Evolutionary conservation across 2,329 filamentous ascomycete genomes (phyloP).

Genomic region (Macroventuria anomochaeta): DNA sequence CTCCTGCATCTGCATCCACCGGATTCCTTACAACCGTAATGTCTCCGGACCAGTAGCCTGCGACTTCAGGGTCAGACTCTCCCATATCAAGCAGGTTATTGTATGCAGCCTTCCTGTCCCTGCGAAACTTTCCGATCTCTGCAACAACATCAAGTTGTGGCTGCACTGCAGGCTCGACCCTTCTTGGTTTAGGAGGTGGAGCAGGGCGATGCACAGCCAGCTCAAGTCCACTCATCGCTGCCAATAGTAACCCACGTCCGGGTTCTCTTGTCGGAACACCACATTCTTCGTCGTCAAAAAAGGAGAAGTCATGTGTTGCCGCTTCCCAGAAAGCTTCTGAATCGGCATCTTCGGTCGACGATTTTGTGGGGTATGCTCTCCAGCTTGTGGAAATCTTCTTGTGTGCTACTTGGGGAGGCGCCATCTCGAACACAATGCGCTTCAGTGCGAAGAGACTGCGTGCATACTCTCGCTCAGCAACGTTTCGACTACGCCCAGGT

Average conservation of each 20-base stretch:
- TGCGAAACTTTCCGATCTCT: constrained; percentile 62
- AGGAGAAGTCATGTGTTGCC: constrained; percentile 65
- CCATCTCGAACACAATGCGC: constrained; percentile 62
- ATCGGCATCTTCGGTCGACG: constrained; percentile 65
- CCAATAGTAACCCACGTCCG: constrained; percentile 54
- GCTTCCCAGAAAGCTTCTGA: constrained; percentile 66
- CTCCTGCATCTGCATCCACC: constrained; percentile 50
- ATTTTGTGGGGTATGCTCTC: constrained; percentile 56
- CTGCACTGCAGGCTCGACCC: constrained; percentile 17
- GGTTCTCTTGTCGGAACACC: constrained; percentile 56
- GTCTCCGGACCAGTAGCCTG: constrained; percentile 66
- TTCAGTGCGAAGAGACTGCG: constrained; percentile 62
- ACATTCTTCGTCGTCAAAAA: constrained; percentile 66
- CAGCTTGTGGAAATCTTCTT: constrained; percentile 54
- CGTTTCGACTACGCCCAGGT: constrained; percentile 60
- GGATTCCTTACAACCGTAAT: constrained; percentile 62
- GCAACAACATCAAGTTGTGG: constrained; percentile 57
- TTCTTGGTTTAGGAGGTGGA: constrained; percentile 12
- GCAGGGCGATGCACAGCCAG: constrained; percentile 28
- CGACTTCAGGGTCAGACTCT: constrained; percentile 49
- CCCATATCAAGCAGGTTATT: constrained; percentile 45
- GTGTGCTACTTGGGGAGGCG: constrained; percentile 28
- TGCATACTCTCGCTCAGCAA: constrained; percentile 57
- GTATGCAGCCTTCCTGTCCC: constrained; percentile 59
- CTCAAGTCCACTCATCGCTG: constrained; percentile 55